Conservation (phyloP, 2,329 filamentous ascomycete genomes). For the Geosmithia morbida region DNA sequence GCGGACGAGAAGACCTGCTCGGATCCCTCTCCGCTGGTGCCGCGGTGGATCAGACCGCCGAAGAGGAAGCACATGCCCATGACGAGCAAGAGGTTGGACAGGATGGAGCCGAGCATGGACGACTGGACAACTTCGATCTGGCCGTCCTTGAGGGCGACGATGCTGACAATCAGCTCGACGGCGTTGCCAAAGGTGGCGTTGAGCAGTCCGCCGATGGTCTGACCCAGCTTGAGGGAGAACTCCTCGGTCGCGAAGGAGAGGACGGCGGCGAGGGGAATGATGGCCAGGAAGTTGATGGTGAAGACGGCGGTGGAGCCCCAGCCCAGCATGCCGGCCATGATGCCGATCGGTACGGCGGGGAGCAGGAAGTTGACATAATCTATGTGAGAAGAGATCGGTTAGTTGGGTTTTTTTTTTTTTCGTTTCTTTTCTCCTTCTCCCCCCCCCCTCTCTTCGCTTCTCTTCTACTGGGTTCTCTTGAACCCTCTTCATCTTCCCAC, state of each 20-base stretch:
- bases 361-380: conserved; percentile 56
- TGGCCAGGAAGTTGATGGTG: conserved; percentile 66
- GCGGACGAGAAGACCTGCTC: conserved; percentile 65
- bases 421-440: too few species aligned
- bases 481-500: too few species aligned
- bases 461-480: too few species aligned
- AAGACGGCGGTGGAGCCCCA: conserved; percentile 59
- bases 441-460: too few species aligned
- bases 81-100: conserved; percentile 86
- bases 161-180: conserved; percentile 75
- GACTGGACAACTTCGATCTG: conserved; percentile 96
- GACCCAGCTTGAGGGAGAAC: conserved; percentile 55
- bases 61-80: conserved; percentile 70
- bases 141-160: conserved; percentile 71
- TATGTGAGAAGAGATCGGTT: conserved; percentile 11
- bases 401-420: background rate
- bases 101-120: conserved; percentile 89
- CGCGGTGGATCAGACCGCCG: conserved; percentile 51
- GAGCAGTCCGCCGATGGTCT: conserved; percentile 58
- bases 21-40: conserved; percentile 37
- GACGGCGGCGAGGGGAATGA: conserved; percentile 60
- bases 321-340: conserved; percentile 45
- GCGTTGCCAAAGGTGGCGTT: conserved; percentile 72
- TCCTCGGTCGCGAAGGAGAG: conserved; percentile 69
- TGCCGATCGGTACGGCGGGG: conserved; percentile 59